A percentile compares a stretch with the other conserved stretches of the same genome.
Conservation (phyloP, 73 alveolate genomes). For the Breviolum minutum region DNA sequence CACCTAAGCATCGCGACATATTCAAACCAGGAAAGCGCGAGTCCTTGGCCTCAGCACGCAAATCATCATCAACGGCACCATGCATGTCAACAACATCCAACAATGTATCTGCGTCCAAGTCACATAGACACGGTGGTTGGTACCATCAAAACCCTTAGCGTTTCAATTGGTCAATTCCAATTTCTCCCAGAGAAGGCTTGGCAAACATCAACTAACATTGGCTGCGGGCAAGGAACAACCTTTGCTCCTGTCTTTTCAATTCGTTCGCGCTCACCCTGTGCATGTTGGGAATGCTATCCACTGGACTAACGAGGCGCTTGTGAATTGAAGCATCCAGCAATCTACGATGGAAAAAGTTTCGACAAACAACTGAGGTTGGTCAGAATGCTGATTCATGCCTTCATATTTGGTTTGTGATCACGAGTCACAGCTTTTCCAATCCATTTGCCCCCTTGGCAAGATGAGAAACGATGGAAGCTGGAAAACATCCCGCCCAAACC, state of each 20-base stretch:
- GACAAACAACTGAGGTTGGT: conserved; percentile 96
- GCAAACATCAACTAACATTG: not conserved
- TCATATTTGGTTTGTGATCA: conserved; percentile 98
- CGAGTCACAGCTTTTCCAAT: conserved; percentile 41
- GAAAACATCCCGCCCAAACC: too few species aligned
- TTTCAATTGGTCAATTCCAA: not conserved
- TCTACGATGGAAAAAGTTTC: conserved; percentile 95
- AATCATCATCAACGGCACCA: not conserved
- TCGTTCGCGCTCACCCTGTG: conserved; percentile 79
- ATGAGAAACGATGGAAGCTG: not conserved
- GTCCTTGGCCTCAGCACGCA: conserved; percentile 36
- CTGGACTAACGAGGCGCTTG: not conserved
- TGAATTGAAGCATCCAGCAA: not conserved
- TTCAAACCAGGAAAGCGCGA: conserved; percentile 55
- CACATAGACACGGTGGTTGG: conserved; percentile 72
- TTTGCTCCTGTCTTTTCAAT: conserved; percentile 63
- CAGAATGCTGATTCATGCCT: conserved; percentile 86
- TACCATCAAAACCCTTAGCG: conserved; percentile 75
- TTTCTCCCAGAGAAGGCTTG: not conserved
- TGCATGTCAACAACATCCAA: not conserved
- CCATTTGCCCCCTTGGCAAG: conserved; percentile 58
- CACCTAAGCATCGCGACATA: conserved; percentile 87
- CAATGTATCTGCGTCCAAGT: not conserved
- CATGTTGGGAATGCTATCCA: not conserved
- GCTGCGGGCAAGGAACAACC: conserved; percentile 30